Evolutionary conservation across 306 rosid genomes (phyloP).

Genomic region (Abrus precatorius): DNA sequence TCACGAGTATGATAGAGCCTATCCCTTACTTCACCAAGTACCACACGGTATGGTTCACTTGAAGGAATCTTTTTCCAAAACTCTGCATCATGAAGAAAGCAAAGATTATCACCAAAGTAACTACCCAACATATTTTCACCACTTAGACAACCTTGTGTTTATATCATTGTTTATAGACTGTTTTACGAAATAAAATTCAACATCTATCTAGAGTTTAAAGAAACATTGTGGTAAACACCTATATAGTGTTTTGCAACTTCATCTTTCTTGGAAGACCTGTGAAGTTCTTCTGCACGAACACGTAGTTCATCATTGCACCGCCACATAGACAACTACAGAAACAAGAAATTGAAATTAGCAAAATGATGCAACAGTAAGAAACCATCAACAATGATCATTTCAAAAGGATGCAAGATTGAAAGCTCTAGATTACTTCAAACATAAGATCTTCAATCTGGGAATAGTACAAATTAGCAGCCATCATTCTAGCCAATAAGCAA

Average conservation of each 20-base stretch:
- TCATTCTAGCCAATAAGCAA: slow-evolving; percentile 97
- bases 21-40: slow-evolving; percentile 93
- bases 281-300: slow-evolving; percentile 77
- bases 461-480: slow-evolving; percentile 97
- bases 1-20: slow-evolving; percentile 97
- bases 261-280: slow-evolving; percentile 77
- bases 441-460: slow-evolving; percentile 98
- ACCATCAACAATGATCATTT: slow-evolving; percentile 28
- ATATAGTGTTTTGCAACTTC: slow-evolving; percentile 96
- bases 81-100: slow-evolving; percentile 58
- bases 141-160: slow-evolving; percentile 1
- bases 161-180: not conserved
- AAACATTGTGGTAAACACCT: slow-evolving; percentile 58
- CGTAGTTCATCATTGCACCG: slow-evolving; percentile 98
- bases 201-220: slow-evolving; percentile 7
- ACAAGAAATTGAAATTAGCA: slow-evolving; percentile 32
- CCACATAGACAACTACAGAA: slow-evolving; percentile 96
- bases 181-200: slow-evolving; percentile 3
- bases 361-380: slow-evolving; percentile 22
- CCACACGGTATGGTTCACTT: slow-evolving; percentile 93
- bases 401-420: slow-evolving; percentile 32
- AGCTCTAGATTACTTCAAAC: slow-evolving; percentile 81
- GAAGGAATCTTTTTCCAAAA: slow-evolving; percentile 93
- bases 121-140: not conserved
- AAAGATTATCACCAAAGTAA: slow-evolving; percentile 33